Conservation (phyloP, 202 grass and related monocot species). For the Eragrostis tef region DNA sequence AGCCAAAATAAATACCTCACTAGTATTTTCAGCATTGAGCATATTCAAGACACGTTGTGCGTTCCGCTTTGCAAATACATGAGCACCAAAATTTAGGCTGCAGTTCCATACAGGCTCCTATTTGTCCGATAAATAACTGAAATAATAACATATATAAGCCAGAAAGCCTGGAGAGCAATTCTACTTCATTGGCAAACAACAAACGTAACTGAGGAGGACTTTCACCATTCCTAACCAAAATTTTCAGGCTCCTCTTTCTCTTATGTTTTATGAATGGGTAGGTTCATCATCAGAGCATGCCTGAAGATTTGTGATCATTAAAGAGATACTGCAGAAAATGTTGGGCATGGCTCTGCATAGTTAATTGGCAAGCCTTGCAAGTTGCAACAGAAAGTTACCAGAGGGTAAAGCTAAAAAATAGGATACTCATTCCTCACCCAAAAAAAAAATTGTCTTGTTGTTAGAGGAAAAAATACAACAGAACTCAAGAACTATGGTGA, state of each 20-base stretch:
- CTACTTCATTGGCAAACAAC: slow-evolving; percentile 29
- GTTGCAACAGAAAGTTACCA: not conserved
- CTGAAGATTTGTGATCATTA: slow-evolving; percentile 5
- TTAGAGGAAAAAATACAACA: slow-evolving; percentile 29
- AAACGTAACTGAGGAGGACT: not conserved
- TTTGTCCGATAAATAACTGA: slow-evolving; percentile 30
- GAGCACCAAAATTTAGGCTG: not conserved
- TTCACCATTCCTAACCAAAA: slow-evolving; percentile 1
- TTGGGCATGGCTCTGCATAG: not conserved
- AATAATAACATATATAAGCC: slow-evolving; percentile 23
- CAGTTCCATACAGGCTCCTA: not conserved
- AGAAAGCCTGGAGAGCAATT: slow-evolving; percentile 1
- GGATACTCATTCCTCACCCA: not conserved
- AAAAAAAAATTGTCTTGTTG: not conserved
- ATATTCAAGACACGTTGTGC: slow-evolving; percentile 6
- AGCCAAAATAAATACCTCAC: slow-evolving; percentile 20
- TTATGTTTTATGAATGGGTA: not conserved
- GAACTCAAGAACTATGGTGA: slow-evolving; percentile 23
- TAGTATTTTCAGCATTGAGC: slow-evolving; percentile 16
- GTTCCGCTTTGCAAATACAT: not conserved
- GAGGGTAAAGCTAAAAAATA: slow-evolving; percentile 18
- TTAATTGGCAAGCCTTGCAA: slow-evolving; percentile 40
- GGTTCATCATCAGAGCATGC: slow-evolving; percentile 25
- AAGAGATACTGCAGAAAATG: not conserved
- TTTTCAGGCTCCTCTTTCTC: not conserved